Base-by-base conservation (phyloP, 2,329 filamentous ascomycete species). In the Malbranchea zuffiana region DNA sequence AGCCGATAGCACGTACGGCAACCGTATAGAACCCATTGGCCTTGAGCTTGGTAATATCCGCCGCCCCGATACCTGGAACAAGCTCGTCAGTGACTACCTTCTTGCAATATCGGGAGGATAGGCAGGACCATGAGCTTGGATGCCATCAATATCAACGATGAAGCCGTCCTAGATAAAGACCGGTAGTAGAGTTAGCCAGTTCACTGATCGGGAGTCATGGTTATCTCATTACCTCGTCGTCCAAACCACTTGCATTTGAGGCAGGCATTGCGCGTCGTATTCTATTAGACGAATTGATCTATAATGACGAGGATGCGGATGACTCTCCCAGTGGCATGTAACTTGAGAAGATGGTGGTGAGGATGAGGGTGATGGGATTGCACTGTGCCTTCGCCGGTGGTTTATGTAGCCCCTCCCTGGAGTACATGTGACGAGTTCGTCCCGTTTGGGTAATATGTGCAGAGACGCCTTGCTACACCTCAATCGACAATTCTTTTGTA, bases 31-130 rank as follows among this genome's bases (percentile, higher is more conserved):
- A 78, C 12, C 74, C 72, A 50, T 73, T 72, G 2, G 63, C 56
- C 53, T 78, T 80, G 33, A 81, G 61, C 54, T 80, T 81, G 5
- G 66, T 63, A 46, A 82, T 80, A 50, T 82, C 78, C 2, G 72
- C 66, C 20, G 71, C 74, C 38, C 72, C 72, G 46, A 82, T 75
- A 27, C 77, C 72, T 73, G 37, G 4, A 13, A 20, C 28, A 13
- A 41, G 19, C 18, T 32, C 24, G 15, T 7, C 8, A 17, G 40
- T 3, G 17, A 10, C 3, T 5, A 1, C 11, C 16, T 20, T 19
- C 12, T 12, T 6, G 21, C 34, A 19, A 21, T 27, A 25, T n/a
- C 19, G 17, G 15, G 29, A 6, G 32, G 15, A 10, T 13, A 26
- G 15, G 20, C 8, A 11, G 21, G 12, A 71, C 73, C 78, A 54